Evolutionary conservation across 2,329 filamentous ascomycete species (phyloP).

Genomic region (Clonostachys solani): DNA sequence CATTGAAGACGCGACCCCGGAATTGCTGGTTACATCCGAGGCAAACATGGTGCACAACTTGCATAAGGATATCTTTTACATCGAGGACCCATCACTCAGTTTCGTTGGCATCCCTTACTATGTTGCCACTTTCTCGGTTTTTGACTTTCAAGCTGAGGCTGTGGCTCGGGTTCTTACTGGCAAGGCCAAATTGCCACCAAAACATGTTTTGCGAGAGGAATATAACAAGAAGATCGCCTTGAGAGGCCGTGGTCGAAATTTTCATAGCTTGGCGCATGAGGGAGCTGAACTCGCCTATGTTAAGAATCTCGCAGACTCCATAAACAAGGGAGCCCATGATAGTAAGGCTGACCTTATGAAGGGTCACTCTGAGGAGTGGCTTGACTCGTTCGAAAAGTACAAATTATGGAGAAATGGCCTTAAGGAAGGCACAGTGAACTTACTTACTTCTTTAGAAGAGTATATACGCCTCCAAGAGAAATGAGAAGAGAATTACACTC

Average conservation of each 20-base stretch:
- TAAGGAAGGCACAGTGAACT: too few species aligned
- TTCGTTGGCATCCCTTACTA: conserved; percentile 65
- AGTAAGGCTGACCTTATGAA: too few species aligned
- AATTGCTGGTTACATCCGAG: conserved; percentile 56
- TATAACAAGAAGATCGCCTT: conserved; percentile 12
- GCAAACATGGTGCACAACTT: conserved; percentile 62
- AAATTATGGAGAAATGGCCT: too few species aligned
- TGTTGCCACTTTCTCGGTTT: conserved; percentile 63
- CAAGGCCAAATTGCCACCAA: background rate
- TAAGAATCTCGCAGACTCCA: conserved; percentile 12
- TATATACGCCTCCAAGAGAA: too few species aligned
- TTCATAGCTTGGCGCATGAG: conserved; percentile 14
- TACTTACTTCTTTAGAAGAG: too few species aligned
- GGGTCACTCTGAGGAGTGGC: too few species aligned
- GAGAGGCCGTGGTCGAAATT: conserved; percentile 12
- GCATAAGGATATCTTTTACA: conserved; percentile 69
- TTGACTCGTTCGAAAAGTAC: too few species aligned
- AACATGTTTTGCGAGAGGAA: background rate
- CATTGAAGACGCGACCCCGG: conserved; percentile 39
- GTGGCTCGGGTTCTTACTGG: conserved; percentile 42
- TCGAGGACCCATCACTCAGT: conserved; percentile 56
- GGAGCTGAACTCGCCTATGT: conserved; percentile 14
- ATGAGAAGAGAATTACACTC: too few species aligned
- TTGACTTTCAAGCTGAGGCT: conserved; percentile 65
- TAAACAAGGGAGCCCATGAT: conserved; percentile 3